phyloP scores from a whole-genome alignment of 2,329 filamentous ascomycete genomes.

The Talaromyces verruculosus region DNA sequence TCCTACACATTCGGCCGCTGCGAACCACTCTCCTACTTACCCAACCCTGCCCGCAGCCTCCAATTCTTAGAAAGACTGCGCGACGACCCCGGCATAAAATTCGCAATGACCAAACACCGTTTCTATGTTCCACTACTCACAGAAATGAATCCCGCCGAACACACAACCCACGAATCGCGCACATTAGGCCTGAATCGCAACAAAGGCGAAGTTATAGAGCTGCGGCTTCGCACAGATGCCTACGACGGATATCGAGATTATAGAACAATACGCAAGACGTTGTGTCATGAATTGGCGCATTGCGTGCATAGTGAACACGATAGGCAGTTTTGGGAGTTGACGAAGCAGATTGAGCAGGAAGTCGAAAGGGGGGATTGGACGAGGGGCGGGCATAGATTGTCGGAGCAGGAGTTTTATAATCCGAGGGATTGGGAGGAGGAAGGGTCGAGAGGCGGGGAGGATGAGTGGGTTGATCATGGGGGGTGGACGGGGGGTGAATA shows the following conservation, averaged over 20 bases:
- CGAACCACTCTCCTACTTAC: conserved; percentile 73
- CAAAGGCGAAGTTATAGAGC: conserved; percentile 81
- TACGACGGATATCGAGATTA: conserved; percentile 95
- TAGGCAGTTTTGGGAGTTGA: conserved; percentile 83
- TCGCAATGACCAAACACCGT: conserved; percentile 78
- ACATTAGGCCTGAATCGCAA: conserved; percentile 88
- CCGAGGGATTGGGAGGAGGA: conserved; percentile 58
- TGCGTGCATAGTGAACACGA: conserved; percentile 87
- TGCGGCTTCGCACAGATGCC: conserved; percentile 86
- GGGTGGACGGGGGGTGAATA: conserved; percentile 80
- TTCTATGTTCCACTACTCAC: conserved; percentile 85
- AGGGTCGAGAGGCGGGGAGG: conserved; percentile 45
- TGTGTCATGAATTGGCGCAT: conserved; percentile 94
- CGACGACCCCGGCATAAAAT: conserved; percentile 79
- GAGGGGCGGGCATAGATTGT: conserved; percentile 65
- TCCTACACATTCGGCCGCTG: conserved; percentile 83
- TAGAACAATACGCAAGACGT: conserved; percentile 81
- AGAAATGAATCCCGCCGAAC: conserved; percentile 87
- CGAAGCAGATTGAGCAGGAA: conserved; percentile 81
- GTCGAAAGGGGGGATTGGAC: conserved; percentile 79
- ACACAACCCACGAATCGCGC: conserved; percentile 79
- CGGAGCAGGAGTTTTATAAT: conserved; percentile 59
- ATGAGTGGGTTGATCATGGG: conserved; percentile 65
- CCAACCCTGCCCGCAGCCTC: conserved; percentile 68
- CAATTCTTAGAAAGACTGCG: conserved; percentile 73